Evolutionary conservation across 2,329 filamentous ascomycete species (phyloP), one percentile per base, ranked within the genome.

Genomic region (Balansia obtecta): DNA sequence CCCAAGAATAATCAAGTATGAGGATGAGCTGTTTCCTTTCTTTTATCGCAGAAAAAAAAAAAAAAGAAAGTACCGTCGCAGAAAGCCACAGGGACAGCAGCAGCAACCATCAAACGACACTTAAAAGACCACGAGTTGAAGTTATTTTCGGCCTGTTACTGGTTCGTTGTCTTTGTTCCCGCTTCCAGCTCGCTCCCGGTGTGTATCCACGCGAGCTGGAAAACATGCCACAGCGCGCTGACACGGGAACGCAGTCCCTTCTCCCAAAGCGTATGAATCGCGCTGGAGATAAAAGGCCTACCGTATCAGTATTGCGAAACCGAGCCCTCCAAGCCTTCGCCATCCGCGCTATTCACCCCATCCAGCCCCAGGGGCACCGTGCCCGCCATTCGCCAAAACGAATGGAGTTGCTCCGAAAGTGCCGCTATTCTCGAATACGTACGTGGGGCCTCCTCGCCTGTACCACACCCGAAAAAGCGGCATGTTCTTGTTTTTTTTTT

Each of bases 241-340:
- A 37, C 34, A 37, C n/a, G 27, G 27, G 20, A 12, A 12, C 7
- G 39, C 43, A 86, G 85, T 61, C 88, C 88, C 27, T 93, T 91
- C 62, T 88, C 88, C 1, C 88, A 94, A 63, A 80, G 88, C 16
- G 85, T 93, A 27, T 95, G 88, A 88, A 93, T 95, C 55, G 85
- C 88, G 1, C 74, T 95, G 37, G 88, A 95, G 64, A 73, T 82
- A 58, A 93, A 93, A 63, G 76, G 79, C 16, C 74, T 93, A 9
- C 71, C 78, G 38, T 95, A 95, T 62, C 86, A 94, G 62, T 95
- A 94, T 65, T 83, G 88, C 58, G 88, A 95, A 66, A 82, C 88
- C 44, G 85, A 94, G 60, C 85, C 87, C 8, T 89, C 87, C 62
- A 79, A 82, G 57, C 85, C 86, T 54, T 85, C 81, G 4, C 64